Conservation (phyloP, 805 yeast species). For the Cyberlindnera petersonii region DNA sequence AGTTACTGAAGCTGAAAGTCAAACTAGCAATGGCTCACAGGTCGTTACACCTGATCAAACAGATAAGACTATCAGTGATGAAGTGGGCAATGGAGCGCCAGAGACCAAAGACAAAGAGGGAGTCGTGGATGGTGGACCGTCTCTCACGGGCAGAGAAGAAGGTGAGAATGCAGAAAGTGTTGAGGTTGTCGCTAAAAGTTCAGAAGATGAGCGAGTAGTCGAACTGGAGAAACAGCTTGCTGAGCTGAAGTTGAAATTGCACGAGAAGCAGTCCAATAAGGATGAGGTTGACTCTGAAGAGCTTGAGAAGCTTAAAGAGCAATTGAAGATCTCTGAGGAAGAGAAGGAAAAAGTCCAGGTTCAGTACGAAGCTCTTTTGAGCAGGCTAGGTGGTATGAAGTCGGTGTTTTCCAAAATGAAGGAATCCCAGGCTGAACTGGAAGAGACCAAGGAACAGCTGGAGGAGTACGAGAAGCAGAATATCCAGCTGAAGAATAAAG, state of each 20-base stretch:
- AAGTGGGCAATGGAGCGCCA: conserved; percentile 8
- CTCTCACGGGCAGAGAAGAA: conserved; percentile 7
- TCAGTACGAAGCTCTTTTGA: conserved; percentile 58
- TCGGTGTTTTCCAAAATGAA: conserved; percentile 70
- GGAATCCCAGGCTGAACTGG: conserved; percentile 61
- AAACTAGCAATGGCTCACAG: conserved; percentile 9
- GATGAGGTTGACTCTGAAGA: conserved; percentile 16
- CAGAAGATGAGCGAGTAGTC: conserved; percentile 5
- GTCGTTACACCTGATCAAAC: conserved; percentile 10
- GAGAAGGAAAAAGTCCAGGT: conserved; percentile 57
- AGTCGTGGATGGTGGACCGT: conserved; percentile 7
- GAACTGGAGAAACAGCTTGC: conserved; percentile 14
- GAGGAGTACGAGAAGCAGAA: conserved; percentile 43
- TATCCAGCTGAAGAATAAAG: conserved; percentile 32
- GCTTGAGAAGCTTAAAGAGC: conserved; percentile 23
- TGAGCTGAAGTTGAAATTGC: conserved; percentile 13
- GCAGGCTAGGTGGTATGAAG: conserved; percentile 69
- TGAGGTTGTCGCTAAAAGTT: conserved; percentile 9
- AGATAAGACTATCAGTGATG: conserved; percentile 8
- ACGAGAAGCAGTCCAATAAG: too few species aligned
- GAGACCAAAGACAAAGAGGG: conserved; percentile 7
- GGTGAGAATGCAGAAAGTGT: conserved; percentile 8
- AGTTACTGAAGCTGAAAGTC: conserved; percentile 7
- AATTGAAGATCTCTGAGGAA: conserved; percentile 35
- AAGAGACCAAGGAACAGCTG: conserved; percentile 47